Percentiles rank a stretch among this genome's conserved stretches.
Conservation (phyloP, 106 monocot species). For the Posidonia australis region DNA sequence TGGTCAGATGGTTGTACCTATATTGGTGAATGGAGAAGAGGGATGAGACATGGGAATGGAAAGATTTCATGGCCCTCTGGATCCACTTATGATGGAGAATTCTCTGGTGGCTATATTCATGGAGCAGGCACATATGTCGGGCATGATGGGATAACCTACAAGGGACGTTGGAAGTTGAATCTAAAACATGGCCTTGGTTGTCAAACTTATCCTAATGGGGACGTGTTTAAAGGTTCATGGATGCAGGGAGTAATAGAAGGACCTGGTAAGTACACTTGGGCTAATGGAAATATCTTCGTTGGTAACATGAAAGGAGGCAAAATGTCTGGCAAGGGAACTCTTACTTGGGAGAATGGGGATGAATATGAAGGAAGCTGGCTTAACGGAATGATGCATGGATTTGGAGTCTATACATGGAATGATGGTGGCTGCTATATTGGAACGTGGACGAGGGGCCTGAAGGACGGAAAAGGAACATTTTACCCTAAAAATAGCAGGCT, state of each 20-base stretch:
- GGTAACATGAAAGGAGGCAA: slow-evolving; percentile 83
- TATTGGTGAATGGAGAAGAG: slow-evolving; percentile 85
- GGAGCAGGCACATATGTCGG: slow-evolving; percentile 58
- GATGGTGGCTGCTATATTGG: slow-evolving; percentile 85
- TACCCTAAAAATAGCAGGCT: slow-evolving; percentile 73
- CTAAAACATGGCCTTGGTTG: slow-evolving; percentile 74
- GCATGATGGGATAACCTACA: slow-evolving; percentile 49
- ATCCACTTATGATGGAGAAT: slow-evolving; percentile 77
- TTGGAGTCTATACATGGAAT: slow-evolving; percentile 86
- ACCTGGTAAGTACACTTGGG: slow-evolving; percentile 83
- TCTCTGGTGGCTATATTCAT: slow-evolving; percentile 84
- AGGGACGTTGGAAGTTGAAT: slow-evolving; percentile 85
- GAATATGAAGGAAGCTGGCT: slow-evolving; percentile 85
- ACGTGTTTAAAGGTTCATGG: slow-evolving; percentile 90
- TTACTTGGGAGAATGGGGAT: slow-evolving; percentile 90
- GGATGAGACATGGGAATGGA: slow-evolving; percentile 93
- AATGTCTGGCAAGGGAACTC: slow-evolving; percentile 83
- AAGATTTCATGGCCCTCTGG: slow-evolving; percentile 74
- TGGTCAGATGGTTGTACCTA: slow-evolving; percentile 84
- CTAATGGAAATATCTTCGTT: slow-evolving; percentile 57
- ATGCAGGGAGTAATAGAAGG: slow-evolving; percentile 87
- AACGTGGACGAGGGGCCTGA: slow-evolving; percentile 92
- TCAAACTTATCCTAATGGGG: slow-evolving; percentile 77
- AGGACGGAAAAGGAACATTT: slow-evolving; percentile 90
- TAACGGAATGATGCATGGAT: slow-evolving; percentile 87